Evolutionary conservation across 2,329 filamentous ascomycete genomes (phyloP).

Genomic region (Periglandula ipomoeae): DNA sequence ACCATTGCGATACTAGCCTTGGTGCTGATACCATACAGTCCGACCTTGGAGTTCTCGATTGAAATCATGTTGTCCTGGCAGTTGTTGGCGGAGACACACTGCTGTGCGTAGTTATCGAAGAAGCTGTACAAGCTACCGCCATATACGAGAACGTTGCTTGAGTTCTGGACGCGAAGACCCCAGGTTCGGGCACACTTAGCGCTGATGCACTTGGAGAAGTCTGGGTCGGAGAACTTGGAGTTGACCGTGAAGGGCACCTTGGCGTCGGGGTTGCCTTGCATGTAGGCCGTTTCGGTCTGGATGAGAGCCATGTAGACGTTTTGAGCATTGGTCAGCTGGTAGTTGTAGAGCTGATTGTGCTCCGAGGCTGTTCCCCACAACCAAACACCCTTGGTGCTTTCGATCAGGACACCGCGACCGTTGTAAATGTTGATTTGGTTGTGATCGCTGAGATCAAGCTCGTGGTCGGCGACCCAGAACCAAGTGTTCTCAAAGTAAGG

Average conservation of each 20-base stretch:
- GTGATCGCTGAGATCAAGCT: slow-evolving; percentile 66
- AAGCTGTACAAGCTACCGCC: slow-evolving; percentile 73
- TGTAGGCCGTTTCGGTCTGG: slow-evolving; percentile 85
- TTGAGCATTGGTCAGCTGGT: slow-evolving; percentile 68
- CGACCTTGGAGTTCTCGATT: slow-evolving; percentile 57
- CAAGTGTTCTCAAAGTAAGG: slow-evolving; percentile 83
- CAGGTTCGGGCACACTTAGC: slow-evolving; percentile 62
- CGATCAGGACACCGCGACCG: slow-evolving; percentile 73
- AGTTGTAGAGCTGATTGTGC: slow-evolving; percentile 67
- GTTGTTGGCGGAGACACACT: slow-evolving; percentile 55
- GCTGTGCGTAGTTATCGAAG: slow-evolving; percentile 72
- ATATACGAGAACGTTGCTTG: slow-evolving; percentile 57
- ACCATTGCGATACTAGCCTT: slow-evolving; percentile 70
- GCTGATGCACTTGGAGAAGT: slow-evolving; percentile 51
- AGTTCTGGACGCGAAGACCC: slow-evolving; percentile 64
- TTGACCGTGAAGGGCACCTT: slow-evolving; percentile 55
- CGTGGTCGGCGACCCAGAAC: slow-evolving; percentile 88
- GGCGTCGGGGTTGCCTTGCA: slow-evolving; percentile 73
- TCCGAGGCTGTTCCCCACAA: slow-evolving; percentile 67
- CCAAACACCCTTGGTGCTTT: slow-evolving; percentile 69
- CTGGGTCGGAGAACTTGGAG: slow-evolving; percentile 53
- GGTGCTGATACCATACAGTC: slow-evolving; percentile 62
- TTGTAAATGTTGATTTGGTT: slow-evolving; percentile 83
- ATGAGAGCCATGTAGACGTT: slow-evolving; percentile 77
- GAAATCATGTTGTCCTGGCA: slow-evolving; percentile 75